These are phyloP conservation scores for Cladosporium sp. DNA, from an alignment of 2,329 filamentous ascomycete species.

Conservation along the genomic window DNA sequence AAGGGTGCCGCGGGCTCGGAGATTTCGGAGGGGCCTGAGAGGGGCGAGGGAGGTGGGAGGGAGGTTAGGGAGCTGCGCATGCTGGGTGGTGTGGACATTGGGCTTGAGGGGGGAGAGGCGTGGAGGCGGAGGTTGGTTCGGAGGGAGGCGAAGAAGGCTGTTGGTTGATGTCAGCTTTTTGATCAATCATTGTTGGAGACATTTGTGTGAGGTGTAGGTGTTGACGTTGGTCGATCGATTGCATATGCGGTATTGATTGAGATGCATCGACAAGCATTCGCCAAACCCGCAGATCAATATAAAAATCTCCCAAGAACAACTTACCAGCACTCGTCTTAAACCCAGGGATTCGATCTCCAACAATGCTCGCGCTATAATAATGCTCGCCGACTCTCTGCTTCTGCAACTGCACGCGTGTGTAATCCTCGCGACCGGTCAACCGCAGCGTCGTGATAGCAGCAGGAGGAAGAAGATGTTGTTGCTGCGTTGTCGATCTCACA, in stretches of 20 bases:
- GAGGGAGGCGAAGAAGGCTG: constrained; percentile 81
- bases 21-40: constrained; percentile 35
- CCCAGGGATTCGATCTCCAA: constrained; percentile 34
- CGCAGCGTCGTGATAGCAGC: constrained; percentile 7
- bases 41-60: constrained; percentile 53
- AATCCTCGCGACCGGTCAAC: constrained; percentile 25
- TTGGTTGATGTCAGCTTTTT: constrained; percentile 1
- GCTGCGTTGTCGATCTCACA: constrained; percentile 2
- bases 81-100: constrained; percentile 65
- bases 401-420: constrained; percentile 34
- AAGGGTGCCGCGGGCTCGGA: constrained; percentile 29
- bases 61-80: constrained; percentile 47
- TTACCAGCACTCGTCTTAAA: constrained; percentile 39
- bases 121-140: constrained; percentile 74
- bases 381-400: constrained; percentile 28
- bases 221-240: not conserved
- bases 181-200: not conserved
- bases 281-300: constrained; percentile 6
- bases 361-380: constrained; percentile 30
- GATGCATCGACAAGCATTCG: constrained; percentile 3
- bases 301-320: constrained; percentile 17
- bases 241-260: not conserved
- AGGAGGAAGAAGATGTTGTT: constrained; percentile 5
- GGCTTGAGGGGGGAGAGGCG: constrained; percentile 59
- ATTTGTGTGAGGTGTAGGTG: not conserved